phyloP scores from a whole-genome alignment of 345 rosid genomes.

The Iberis pinnata region DNA sequence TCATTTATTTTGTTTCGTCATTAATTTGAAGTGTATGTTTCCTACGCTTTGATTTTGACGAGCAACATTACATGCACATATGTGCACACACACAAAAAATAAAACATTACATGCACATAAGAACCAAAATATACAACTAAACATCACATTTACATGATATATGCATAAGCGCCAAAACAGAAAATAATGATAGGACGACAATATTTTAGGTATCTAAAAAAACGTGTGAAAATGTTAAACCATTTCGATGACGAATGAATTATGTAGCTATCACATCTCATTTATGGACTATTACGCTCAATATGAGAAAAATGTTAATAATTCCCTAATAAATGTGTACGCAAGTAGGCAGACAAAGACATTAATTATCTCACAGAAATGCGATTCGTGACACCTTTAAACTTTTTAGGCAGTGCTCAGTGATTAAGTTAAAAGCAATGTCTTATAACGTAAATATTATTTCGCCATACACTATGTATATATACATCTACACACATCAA shows the following conservation, averaged over 20 bases:
- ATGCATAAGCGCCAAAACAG: no score
- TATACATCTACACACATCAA: conserved; percentile 1
- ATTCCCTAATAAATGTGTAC: neutral
- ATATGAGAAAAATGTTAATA: neutral
- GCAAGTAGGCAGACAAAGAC: conserved; percentile 22
- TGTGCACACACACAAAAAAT: no score
- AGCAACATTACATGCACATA: no score
- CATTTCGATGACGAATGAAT: neutral
- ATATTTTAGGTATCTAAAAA: neutral
- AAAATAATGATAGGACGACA: no score
- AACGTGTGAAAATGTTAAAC: neutral
- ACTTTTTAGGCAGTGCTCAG: conserved; percentile 9
- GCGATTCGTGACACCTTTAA: conserved; percentile 18
- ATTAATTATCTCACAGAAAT: conserved; percentile 19
- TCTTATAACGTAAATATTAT: conserved; percentile 9
- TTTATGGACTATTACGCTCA: neutral
- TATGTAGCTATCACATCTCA: neutral
- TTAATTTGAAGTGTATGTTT: conserved; percentile 4
- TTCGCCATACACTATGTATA: neutral
- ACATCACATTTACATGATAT: no score
- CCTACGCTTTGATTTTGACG: neutral
- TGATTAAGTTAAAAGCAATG: conserved; percentile 12
- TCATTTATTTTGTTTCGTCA: conserved; percentile 11
- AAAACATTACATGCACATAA: conserved; percentile 5
- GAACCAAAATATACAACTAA: no score